These are phyloP conservation scores for Thalassiosira livingstoniorum DNA, from an alignment of 352 stramenopile species.

Conservation along the genomic window DNA sequence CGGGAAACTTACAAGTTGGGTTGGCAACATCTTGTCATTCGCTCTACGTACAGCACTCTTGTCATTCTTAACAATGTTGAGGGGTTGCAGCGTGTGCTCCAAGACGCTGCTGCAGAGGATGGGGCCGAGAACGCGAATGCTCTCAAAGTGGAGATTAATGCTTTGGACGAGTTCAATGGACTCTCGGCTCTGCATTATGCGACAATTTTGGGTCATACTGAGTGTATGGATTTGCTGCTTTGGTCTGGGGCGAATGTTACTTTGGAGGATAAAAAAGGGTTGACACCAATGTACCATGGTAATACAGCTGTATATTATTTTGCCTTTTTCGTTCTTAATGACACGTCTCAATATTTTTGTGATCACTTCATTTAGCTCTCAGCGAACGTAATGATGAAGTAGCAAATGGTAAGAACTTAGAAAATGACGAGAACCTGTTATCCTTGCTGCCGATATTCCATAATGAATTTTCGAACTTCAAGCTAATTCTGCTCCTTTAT, in stretches of 20 bases:
- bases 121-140: neutral
- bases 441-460: no score
- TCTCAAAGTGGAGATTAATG: conserved; percentile 3
- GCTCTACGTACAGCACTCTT: conserved; percentile 25
- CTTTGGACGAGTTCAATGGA: conserved; percentile 31
- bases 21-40: conserved; percentile 34
- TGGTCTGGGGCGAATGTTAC: neutral
- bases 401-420: no score
- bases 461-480: no score
- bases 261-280: conserved; percentile 10
- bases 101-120: conserved; percentile 3
- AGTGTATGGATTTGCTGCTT: conserved; percentile 35
- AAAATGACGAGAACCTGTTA: no score
- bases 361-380: neutral
- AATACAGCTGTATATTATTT: neutral
- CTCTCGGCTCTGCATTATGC: conserved; percentile 31
- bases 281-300: conserved; percentile 31
- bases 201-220: conserved; percentile 27
- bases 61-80: conserved; percentile 34
- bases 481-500: no score
- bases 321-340: neutral
- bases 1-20: conserved; percentile 18
- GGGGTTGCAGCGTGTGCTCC: conserved; percentile 4
- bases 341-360: neutral
- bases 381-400: conserved; percentile 2